phyloP scores from a whole-genome alignment of 257 asterid species.

The Cruciata laevipes region DNA sequence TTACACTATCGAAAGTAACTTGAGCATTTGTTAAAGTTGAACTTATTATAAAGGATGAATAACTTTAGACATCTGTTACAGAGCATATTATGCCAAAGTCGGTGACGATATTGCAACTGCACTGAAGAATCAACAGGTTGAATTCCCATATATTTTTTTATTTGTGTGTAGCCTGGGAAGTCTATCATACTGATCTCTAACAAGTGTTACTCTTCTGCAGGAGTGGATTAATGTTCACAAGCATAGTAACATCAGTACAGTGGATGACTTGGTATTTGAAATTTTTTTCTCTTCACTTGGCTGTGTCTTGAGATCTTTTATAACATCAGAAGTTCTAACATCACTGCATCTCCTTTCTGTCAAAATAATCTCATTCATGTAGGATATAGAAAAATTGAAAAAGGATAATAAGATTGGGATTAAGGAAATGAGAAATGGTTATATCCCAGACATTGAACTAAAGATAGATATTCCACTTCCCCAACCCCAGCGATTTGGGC shows the following conservation, averaged over 20 bases:
- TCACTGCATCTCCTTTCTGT: background rate
- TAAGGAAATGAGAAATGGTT: background rate
- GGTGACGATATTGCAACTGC: slow-evolving; percentile 33
- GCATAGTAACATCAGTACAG: slow-evolving; percentile 25
- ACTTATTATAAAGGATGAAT: background rate
- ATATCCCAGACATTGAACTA: background rate
- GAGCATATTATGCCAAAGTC: slow-evolving; percentile 40
- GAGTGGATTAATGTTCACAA: slow-evolving; percentile 40
- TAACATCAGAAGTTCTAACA: background rate
- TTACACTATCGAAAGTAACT: slow-evolving; percentile 29
- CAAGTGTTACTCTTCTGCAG: slow-evolving; percentile 31
- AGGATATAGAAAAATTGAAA: background rate
- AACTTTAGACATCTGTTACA: slow-evolving; percentile 26
- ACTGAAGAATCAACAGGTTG: slow-evolving; percentile 66
- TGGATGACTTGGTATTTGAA: slow-evolving; percentile 33
- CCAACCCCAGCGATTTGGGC: background rate
- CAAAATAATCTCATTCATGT: background rate
- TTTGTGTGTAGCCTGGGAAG: slow-evolving; percentile 17
- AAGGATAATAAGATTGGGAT: background rate
- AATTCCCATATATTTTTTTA: slow-evolving; percentile 14
- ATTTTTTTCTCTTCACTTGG: background rate
- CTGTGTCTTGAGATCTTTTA: background rate
- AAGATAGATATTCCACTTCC: background rate
- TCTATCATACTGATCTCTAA: slow-evolving; percentile 15
- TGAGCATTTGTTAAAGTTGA: background rate